Base-by-base conservation (phyloP, 768 basidiomycete genomes). In the Naganishia friedmannii region DNA sequence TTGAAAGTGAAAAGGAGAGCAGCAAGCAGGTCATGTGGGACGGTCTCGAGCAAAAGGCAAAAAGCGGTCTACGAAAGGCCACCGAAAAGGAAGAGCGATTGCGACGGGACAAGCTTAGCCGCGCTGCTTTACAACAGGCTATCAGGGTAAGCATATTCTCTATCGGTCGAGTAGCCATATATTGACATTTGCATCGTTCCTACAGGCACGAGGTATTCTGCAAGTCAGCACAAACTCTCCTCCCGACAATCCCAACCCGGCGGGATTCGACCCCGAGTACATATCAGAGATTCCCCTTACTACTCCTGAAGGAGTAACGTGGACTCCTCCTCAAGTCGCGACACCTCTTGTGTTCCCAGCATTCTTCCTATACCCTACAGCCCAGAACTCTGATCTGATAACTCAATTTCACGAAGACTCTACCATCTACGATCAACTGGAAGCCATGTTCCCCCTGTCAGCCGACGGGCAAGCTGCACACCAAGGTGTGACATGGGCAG, bases 341-440 rank as follows among this genome's bases (percentile, higher is more conserved):
- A 88, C 87, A 0, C 85, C 95, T 15, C 81, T 95, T 72, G 79
- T 84, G 51, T 82, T 96, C 77, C 95, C 96, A 1, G 88, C 90
- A 51, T 91, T 96, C 84, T 90, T 98, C 82, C 85, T 97, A 71
- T 96, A 97, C 81, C 96, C 96, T 7, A 89, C 92, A 78, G 85
- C 93, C 73, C 87, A 88, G 13, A 92, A 87, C 6, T 92, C 94
- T 32, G 96, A 99, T 81, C 85, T 94, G 69, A 90, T 97, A 73
- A 84, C 89, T 17, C 85, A 88, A 60, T 97, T 95, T 81, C 84
- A 87, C 73, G 94, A 97, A 80, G 86, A 89, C 73, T 89, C 91
- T 1, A 86, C 91, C 2, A 93, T 98, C 79, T 83, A 85, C 9
- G 87, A 87, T 48, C 90, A 93, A 73, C 84, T 97, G 3, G 83